Evolutionary conservation across 2,329 filamentous ascomycete genomes (phyloP).

Genomic region (Gliomastix tumulicola): DNA sequence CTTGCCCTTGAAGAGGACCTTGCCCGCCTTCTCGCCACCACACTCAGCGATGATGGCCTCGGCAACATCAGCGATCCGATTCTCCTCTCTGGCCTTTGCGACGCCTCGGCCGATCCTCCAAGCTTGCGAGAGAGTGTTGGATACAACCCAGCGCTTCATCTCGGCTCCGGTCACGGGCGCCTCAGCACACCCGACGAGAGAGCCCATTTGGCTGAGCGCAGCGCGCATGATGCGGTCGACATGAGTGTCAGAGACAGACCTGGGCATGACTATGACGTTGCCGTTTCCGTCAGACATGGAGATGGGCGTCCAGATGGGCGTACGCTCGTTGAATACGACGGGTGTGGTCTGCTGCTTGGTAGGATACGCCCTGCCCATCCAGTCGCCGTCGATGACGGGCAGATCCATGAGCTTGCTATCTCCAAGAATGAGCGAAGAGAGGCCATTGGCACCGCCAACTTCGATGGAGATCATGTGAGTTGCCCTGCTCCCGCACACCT

Average conservation of each 20-base stretch:
- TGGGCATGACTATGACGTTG: slow-evolving; percentile 41
- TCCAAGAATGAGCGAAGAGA: slow-evolving; percentile 50
- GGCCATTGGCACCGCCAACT: slow-evolving; percentile 60
- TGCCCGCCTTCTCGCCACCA: slow-evolving; percentile 44
- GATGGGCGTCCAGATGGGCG: slow-evolving; percentile 35
- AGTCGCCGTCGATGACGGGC: slow-evolving; percentile 46
- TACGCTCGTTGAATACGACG: slow-evolving; percentile 40
- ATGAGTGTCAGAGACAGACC: slow-evolving; percentile 34
- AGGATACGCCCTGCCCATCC: slow-evolving; percentile 50
- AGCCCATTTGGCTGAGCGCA: slow-evolving; percentile 48
- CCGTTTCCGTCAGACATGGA: slow-evolving; percentile 45
- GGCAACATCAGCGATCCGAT: slow-evolving; percentile 44
- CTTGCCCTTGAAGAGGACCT: slow-evolving; percentile 57
- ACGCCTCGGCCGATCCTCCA: slow-evolving; percentile 57
- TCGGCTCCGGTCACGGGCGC: slow-evolving; percentile 40
- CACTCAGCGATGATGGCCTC: slow-evolving; percentile 52
- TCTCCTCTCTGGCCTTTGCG: slow-evolving; percentile 37
- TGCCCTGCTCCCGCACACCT: slow-evolving; percentile 34
- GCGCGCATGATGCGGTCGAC: slow-evolving; percentile 44
- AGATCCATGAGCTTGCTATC: slow-evolving; percentile 43
- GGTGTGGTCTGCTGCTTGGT: slow-evolving; percentile 49
- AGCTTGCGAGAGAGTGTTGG: slow-evolving; percentile 44
- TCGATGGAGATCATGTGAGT: slow-evolving; percentile 57
- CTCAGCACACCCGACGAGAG: slow-evolving; percentile 39
- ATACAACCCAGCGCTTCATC: slow-evolving; percentile 42